Evolutionary conservation across 371 early-diverging fungal species (phyloP), one percentile per base, ranked within the genome.

Genomic region (Nematocida homosporus): DNA sequence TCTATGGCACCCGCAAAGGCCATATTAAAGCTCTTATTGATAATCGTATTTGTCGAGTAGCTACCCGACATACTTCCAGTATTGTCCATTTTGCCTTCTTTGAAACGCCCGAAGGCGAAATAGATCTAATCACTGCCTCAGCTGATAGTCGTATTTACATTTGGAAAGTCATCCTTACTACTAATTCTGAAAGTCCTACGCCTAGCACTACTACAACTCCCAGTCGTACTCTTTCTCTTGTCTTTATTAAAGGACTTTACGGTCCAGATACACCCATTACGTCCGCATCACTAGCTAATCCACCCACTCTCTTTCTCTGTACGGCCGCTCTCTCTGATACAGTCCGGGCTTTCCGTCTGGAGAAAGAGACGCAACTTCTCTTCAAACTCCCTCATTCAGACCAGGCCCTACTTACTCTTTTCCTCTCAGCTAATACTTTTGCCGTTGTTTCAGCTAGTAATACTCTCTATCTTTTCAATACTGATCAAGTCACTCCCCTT

Each of bases 181-280:
- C n/a, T n/a, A 44, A 44, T 44, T 30, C 53, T 20, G 27, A 50
- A 27, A 29, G 23, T 3, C 52, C 50, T 3, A 41, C 38, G 18
- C 0, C 30, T n/a, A n/a, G n/a, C n/a, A n/a, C n/a, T n/a, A n/a
- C n/a, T n/a, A n/a, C n/a, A n/a, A n/a, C n/a, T n/a, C n/a, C n/a
- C n/a, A n/a, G n/a, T n/a, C 51, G 44, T 53, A 40, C 41, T 8
- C 60, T 47, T 5, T 20, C 25, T 23, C 50, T 72, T 2, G 40
- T 72, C 16, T 72, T 72, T 48, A 10, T 72, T 5, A 72, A 61
- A n/a, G 23, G 59, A 4, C 75, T 72, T 0, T 61, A 72, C 52
- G 75, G 75, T 0, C 61, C 75, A 27, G 63, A 32, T 27, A 60
- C 61, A 18, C 61, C 61, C 6, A 72, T 72, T 20, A 61, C 13